Evolutionary conservation across 2,329 filamentous ascomycete species (phyloP).

Genomic region (Fusarium transvaalense): DNA sequence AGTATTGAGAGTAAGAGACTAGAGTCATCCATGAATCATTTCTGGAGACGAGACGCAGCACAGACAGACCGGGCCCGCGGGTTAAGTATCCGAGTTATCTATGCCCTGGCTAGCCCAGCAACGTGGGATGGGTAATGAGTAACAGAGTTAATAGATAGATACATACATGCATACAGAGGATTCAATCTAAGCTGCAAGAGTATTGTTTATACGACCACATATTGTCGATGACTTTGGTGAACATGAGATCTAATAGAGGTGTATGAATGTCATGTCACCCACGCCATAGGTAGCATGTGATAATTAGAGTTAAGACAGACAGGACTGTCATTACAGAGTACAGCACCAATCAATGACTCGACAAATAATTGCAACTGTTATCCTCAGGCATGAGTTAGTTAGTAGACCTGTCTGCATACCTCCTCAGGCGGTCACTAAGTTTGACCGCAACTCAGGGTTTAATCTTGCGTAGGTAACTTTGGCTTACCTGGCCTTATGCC

Average conservation of each 20-base stretch:
- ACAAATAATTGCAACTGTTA: not conserved
- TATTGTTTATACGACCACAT: not conserved
- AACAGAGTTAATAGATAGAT: not conserved
- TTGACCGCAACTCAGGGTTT: not conserved
- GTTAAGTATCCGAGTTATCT: constrained; percentile 19
- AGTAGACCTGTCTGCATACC: not conserved
- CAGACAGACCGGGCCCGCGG: constrained; percentile 29
- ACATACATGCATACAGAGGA: too few relatives aligned
- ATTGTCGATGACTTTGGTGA: not conserved
- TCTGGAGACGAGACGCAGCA: constrained; percentile 24
- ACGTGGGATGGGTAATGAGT: not conserved
- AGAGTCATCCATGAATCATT: constrained; percentile 13
- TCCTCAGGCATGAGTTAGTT: not conserved
- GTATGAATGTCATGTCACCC: not conserved
- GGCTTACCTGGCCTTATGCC: too few relatives aligned
- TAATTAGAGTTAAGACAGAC: not conserved
- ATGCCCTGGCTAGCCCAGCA: constrained; percentile 18
- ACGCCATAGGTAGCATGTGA: not conserved
- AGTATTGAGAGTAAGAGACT: constrained; percentile 10
- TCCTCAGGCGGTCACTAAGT: not conserved
- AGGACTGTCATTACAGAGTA: not conserved
- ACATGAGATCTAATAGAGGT: not conserved
- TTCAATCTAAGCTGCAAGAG: not conserved
- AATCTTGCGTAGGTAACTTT: not conserved
- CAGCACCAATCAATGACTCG: not conserved